Conservation (phyloP, 352 stramenopile species). For the Blastocystis sp. region DNA sequence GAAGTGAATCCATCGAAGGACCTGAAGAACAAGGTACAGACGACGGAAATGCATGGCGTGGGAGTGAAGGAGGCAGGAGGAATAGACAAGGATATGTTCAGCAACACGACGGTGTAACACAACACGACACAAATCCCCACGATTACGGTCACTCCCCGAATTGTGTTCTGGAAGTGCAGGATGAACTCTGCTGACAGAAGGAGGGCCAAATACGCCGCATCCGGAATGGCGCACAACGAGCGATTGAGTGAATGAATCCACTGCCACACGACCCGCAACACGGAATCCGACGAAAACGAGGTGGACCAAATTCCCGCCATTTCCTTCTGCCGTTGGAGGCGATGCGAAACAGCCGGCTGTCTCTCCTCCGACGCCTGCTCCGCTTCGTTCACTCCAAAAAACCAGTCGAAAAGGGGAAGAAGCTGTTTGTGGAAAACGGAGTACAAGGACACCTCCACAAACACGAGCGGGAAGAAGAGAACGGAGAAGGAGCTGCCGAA, state of each 20-base stretch:
- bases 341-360: background rate
- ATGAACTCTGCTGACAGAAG: background rate
- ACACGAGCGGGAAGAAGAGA: background rate
- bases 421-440: background rate
- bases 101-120: background rate
- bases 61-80: slow-evolving; percentile 11
- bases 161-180: background rate
- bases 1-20: slow-evolving; percentile 13
- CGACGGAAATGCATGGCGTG: slow-evolving; percentile 44
- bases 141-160: background rate
- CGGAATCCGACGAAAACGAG: slow-evolving; percentile 9
- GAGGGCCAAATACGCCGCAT: background rate
- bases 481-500: background rate
- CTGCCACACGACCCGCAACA: background rate
- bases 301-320: slow-evolving; percentile 1
- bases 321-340: background rate
- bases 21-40: slow-evolving; percentile 13
- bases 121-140: background rate
- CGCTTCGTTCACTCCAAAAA: background rate
- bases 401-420: background rate
- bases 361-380: background rate
- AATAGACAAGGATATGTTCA: slow-evolving; percentile 31
- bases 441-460: slow-evolving; percentile 6
- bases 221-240: background rate
- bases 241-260: background rate